A percentile compares a stretch with the other conserved stretches of the same genome.
These are phyloP conservation scores for Trichoderma afroharzianum DNA, from an alignment of 2,329 filamentous ascomycete species.

Conservation along the genomic window DNA sequence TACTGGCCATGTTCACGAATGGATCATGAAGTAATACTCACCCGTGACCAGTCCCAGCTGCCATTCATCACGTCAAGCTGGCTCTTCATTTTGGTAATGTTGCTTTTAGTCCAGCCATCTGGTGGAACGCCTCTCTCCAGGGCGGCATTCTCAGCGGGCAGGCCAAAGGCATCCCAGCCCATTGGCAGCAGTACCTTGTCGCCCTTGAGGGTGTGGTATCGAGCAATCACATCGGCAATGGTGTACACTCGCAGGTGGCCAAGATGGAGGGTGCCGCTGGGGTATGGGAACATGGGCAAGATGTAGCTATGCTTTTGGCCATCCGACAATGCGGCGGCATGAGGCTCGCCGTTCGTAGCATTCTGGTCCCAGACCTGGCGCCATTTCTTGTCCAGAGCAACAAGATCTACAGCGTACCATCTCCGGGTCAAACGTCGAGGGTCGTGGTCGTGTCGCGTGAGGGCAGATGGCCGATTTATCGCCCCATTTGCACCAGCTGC, in stretches of 20 bases:
- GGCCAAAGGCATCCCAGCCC: conserved; percentile 90
- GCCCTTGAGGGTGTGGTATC: conserved; percentile 72
- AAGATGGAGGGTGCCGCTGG: conserved; percentile 80
- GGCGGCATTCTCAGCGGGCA: conserved; percentile 88
- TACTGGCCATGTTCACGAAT: background rate
- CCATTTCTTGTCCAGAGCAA: conserved; percentile 49
- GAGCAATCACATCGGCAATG: conserved; percentile 79
- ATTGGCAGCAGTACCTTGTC: conserved; percentile 79
- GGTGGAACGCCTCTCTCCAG: conserved; percentile 78
- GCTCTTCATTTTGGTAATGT: conserved; percentile 81
- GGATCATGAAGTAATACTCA: conserved; percentile 42
- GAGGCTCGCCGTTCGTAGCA: conserved; percentile 18
- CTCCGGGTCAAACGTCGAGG: conserved; percentile 23
- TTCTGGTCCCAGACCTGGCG: conserved; percentile 40
- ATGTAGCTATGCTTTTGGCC: conserved; percentile 57
- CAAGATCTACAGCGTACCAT: conserved; percentile 45
- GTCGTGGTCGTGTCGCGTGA: conserved; percentile 13
- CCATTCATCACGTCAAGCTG: conserved; percentile 78
- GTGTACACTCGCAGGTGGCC: conserved; percentile 87
- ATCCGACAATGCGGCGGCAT: conserved; percentile 13
- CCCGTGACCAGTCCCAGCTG: conserved; percentile 77
- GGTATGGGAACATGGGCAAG: conserved; percentile 91
- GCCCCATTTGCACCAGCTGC: background rate
- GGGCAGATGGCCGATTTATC: conserved; percentile 5
- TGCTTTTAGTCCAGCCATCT: conserved; percentile 71